Base-by-base conservation (phyloP, 176 grass and related monocot genomes). In the Avena insularis region DNA sequence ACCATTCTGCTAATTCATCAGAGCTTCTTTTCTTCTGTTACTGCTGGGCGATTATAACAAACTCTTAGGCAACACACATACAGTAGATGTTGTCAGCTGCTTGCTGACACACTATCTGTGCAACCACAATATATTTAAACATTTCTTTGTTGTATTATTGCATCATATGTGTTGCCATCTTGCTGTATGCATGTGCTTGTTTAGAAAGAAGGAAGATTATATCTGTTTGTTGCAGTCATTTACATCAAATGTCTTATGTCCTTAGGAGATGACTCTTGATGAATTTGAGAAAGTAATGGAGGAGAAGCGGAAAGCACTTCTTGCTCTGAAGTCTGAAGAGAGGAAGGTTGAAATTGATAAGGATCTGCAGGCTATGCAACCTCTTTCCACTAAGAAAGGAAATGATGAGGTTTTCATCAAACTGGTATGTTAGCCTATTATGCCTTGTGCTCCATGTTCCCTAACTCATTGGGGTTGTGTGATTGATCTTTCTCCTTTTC, bases 241-340 rank as follows among this genome's bases (percentile, higher is more conserved):
- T 67, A 50, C 74, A 13, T 66, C 8, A 83, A 72, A 47, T 85
- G 9, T 82, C 54, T 91, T 27, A 53, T 77, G 60, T 81, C 69
- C 4, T 83, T 81, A 98, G 96, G 96, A 98, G 81, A 98, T 95
- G 93, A 98, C 93, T 66, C 87, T 96, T 46, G 96, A 98, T 35
- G 96, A 98, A 67, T 98, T 90, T 91, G 96, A 98, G 87, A 98
- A 98, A 87, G 68, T 98, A 82, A 91, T 79, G 71, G 96, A 96
- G 80, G 93, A 96, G 84, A 96, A 88, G 86, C 69, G 93, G 57
- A 96, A 96, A 86, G 84, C 92, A 19, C 86, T 95, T 46, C 84
- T 92, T 83, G 88, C 92, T 58, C 17, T 92, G 47, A 95, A 92
- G 85, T 82, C 72, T 21, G 93, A 94, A 81, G 96, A 98, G 89